A percentile compares a stretch with the other conserved stretches of the same genome.
These are phyloP conservation scores for Acanthamoeba healyi DNA, from an alignment of 208 protist genomes.

Conservation along the genomic window DNA sequence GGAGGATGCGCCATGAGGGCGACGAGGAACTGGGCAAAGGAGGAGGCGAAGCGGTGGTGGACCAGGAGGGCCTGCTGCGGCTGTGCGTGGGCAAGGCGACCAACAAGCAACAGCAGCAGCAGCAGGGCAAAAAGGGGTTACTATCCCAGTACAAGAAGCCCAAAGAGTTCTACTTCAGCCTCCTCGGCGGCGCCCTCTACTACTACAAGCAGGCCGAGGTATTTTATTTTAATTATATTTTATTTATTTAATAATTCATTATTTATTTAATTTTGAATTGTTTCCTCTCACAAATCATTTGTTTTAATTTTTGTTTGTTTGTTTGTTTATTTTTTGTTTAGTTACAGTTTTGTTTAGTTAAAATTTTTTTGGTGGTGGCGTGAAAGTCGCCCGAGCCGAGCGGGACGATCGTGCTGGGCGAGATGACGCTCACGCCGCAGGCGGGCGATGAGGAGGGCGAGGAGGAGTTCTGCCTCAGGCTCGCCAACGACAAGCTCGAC, in stretches of 20 bases:
- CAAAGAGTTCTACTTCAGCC: conserved; percentile 14
- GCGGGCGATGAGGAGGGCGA: neutral
- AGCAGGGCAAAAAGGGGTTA: neutral
- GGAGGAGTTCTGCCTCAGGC: neutral
- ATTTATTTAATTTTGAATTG: neutral
- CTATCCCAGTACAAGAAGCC: neutral
- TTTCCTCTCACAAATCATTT: too few relatives aligned
- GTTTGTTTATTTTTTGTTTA: neutral
- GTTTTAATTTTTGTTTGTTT: neutral
- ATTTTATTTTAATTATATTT: neutral
- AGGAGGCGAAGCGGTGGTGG: neutral
- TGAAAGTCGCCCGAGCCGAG: neutral
- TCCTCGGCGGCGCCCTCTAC: conserved; percentile 6
- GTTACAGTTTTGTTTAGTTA: neutral
- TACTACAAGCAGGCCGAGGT: conserved; percentile 20
- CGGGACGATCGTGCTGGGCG: neutral
- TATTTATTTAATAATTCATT: neutral
- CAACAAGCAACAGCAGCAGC: too few relatives aligned
- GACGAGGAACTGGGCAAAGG: too few relatives aligned
- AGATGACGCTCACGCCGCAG: neutral
- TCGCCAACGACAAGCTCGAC: conserved; percentile 34
- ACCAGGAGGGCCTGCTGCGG: neutral
- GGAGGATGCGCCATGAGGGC: neutral
- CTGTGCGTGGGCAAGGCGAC: neutral
- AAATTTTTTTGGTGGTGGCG: neutral